Evolutionary conservation across 2,329 filamentous ascomycete genomes (phyloP), one percentile per base, ranked within the genome.

Genomic region (Delphinella strobiligena): DNA sequence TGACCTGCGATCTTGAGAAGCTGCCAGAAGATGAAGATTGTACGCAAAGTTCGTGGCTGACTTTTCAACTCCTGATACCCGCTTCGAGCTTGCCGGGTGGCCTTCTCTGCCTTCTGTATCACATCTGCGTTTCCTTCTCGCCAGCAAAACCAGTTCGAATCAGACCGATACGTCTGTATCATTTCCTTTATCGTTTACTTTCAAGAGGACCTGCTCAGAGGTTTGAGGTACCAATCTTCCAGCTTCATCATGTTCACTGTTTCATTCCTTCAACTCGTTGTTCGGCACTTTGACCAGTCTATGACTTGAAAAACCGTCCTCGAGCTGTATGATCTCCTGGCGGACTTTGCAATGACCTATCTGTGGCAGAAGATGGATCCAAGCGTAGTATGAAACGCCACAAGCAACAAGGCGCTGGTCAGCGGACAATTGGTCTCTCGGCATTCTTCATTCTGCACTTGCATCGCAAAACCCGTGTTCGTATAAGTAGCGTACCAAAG

Each of bases 401-500:
- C 75, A 80, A 0, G 67, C 4, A 3, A 63, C 45, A 27, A 80
- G 58, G 30, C 71, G 75, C 31, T 16, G 16, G 36, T 32, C 11
- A 33, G 31, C 31, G 15, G 14, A 14, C 14, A 8, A 33, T 33
- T 8, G 9, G 8, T 14, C 31, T 27, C 22, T 27, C 12, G 22
- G 22, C 22, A 27, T 12, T 7, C 7, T 27, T 27, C 5, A 19
- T 2, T 3, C 8, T n/a, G 37, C n/a, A 71, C 73, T 64, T 62
- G 78, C 72, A 82, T 69, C 16, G 56, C 76, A 42, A 84, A 68
- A 0, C 80, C 78, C 1, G 75, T 70, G 0, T 76, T 71, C 15
- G 72, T 69, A 48, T 84, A 83, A 0, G 78, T 83, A 1, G 68
- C 79, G 47, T 84, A 86, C 74, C 75, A 85, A 56, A 86, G 85